phyloP scores from a whole-genome alignment of 805 yeast species.

The Spathaspora girioi region DNA sequence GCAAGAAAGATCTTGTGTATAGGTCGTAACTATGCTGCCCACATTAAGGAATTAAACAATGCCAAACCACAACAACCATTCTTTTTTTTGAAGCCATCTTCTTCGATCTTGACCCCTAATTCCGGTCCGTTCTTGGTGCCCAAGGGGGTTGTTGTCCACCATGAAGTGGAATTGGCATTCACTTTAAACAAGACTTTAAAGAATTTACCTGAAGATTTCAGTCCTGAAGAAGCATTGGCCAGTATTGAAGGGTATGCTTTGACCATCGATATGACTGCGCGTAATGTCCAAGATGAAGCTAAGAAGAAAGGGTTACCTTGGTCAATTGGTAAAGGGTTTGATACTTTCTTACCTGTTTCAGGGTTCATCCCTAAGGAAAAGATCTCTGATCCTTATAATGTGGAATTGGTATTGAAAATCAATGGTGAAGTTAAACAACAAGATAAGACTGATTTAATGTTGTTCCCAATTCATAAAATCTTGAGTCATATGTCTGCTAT shows the following conservation, averaged over 20 bases:
- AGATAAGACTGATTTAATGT: constrained; percentile 79
- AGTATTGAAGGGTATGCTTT: constrained; percentile 84
- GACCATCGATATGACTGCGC: constrained; percentile 91
- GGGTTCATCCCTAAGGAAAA: constrained; percentile 59
- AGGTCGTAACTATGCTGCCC: constrained; percentile 97
- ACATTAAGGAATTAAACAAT: constrained; percentile 85
- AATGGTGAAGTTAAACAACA: constrained; percentile 70
- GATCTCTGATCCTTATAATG: constrained; percentile 74
- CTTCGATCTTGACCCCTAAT: constrained; percentile 57
- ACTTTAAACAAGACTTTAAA: constrained; percentile 61
- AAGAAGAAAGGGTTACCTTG: constrained; percentile 94
- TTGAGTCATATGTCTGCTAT: constrained; percentile 77
- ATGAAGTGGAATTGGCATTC: constrained; percentile 90
- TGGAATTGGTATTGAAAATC: constrained; percentile 57
- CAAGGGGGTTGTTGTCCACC: constrained; percentile 79
- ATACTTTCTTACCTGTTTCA: constrained; percentile 90
- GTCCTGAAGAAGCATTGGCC: constrained; percentile 65
- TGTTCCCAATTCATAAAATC: constrained; percentile 80
- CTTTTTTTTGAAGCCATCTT: constrained; percentile 86
- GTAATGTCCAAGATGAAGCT: constrained; percentile 94
- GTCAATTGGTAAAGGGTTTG: constrained; percentile 96
- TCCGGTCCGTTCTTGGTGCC: constrained; percentile 84
- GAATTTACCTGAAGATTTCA: constrained; percentile 57
- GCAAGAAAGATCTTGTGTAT: constrained; percentile 87
- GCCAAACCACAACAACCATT: constrained; percentile 81